Conservation (phyloP, 108 stramenopile species). For the Cyclotella atomus region DNA sequence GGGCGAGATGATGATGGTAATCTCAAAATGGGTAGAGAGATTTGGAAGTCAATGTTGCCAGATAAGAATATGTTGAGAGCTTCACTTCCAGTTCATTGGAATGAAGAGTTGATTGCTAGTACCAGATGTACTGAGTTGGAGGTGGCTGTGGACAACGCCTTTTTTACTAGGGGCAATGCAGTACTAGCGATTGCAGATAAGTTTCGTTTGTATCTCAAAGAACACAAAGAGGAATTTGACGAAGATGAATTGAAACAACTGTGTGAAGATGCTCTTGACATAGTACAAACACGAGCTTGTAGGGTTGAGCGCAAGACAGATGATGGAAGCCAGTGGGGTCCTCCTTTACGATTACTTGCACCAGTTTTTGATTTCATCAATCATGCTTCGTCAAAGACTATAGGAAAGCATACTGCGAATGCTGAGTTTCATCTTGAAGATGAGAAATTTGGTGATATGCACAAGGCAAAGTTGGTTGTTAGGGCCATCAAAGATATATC, state of each 20-base stretch:
- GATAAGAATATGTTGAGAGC: constrained; percentile 55
- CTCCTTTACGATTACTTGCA: constrained; percentile 62
- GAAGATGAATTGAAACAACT: constrained; percentile 16
- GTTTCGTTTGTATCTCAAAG: constrained; percentile 21
- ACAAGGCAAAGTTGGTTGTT: constrained; percentile 55
- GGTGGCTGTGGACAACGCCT: constrained; percentile 68
- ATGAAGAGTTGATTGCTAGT: constrained; percentile 48
- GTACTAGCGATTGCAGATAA: constrained; percentile 41
- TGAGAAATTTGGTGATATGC: constrained; percentile 28
- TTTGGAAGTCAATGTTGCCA: constrained; percentile 63
- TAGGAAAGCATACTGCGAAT: constrained; percentile 45
- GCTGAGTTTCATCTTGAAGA: constrained; percentile 61
- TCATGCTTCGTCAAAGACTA: constrained; percentile 47
- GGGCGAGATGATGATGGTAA: constrained; percentile 1
- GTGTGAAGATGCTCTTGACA: constrained; percentile 47
- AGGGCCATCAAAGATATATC: constrained; percentile 52
- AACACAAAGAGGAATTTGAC: constrained; percentile 3
- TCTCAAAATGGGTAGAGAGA: constrained; percentile 14
- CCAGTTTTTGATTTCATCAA: constrained; percentile 86
- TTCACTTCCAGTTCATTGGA: constrained; percentile 79
- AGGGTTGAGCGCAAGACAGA: constrained; percentile 43
- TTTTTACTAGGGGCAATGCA: constrained; percentile 70
- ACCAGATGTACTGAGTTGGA: constrained; percentile 66
- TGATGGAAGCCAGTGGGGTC: constrained; percentile 43
- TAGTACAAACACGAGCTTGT: constrained; percentile 77